A percentile compares a stretch with the other conserved stretches of the same genome.
Conservation (phyloP, 2,329 filamentous ascomycete genomes). For the Passalora sequoiae region DNA sequence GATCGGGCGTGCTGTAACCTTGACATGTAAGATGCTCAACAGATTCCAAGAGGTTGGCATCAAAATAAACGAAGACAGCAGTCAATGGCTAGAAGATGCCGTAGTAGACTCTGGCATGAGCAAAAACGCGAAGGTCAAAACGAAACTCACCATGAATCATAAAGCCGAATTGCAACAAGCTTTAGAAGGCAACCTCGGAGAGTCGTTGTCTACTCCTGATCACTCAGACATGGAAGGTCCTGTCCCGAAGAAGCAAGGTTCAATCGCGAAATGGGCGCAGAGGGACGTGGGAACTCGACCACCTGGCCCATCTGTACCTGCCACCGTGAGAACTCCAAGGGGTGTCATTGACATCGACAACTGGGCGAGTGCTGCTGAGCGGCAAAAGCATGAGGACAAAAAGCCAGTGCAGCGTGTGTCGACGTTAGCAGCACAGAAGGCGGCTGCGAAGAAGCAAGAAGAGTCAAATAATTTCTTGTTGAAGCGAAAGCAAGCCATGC, state of each 20-base stretch:
- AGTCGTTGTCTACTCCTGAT: conserved; percentile 15
- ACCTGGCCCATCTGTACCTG: conserved; percentile 23
- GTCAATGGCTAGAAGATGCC: conserved; percentile 61
- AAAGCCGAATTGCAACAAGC: conserved; percentile 71
- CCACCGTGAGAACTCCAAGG: conserved; percentile 19
- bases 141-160: conserved; percentile 75
- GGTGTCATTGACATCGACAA: conserved; percentile 30
- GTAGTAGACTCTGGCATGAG: conserved; percentile 41
- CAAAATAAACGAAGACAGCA: conserved; percentile 57
- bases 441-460: conserved; percentile 35
- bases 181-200: conserved; percentile 50
- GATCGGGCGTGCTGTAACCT: conserved; percentile 71
- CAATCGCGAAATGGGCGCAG: conserved; percentile 38
- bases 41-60: conserved; percentile 74
- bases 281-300: conserved; percentile 25
- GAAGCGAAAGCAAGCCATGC: conserved; percentile 67
- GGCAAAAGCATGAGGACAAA: conserved; percentile 25
- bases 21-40: conserved; percentile 77
- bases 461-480: conserved; percentile 60
- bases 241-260: conserved; percentile 36
- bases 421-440: conserved; percentile 19
- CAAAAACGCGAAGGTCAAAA: conserved; percentile 54
- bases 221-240: conserved; percentile 22
- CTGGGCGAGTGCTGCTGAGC: conserved; percentile 18
- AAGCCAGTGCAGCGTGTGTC: conserved; percentile 27